Evolutionary conservation across 2,329 filamentous ascomycete genomes (phyloP).

Genomic region (Tolypocladium pustulatum): DNA sequence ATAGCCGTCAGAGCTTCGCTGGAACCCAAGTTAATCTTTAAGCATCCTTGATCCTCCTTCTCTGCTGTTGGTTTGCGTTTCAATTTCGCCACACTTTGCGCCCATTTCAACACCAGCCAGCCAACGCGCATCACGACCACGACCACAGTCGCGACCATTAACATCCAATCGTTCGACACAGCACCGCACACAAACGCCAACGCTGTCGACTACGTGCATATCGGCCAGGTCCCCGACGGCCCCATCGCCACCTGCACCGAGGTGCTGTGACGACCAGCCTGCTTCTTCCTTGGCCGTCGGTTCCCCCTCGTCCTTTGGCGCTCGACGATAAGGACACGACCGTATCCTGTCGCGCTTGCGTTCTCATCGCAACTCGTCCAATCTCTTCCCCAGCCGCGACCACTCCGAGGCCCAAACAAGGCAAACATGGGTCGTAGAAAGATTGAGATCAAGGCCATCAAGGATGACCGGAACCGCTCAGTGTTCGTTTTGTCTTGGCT

Average conservation of each 20-base stretch:
- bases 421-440: slow-evolving; percentile 84
- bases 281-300: neutral
- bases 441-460: slow-evolving; percentile 99
- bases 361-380: neutral
- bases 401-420: neutral
- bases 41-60: slow-evolving; percentile 2
- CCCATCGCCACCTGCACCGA: neutral
- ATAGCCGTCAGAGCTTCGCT: neutral
- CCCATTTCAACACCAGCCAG: neutral
- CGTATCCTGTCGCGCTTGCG: neutral
- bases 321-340: neutral
- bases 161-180: neutral
- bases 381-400: neutral
- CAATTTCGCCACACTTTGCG: slow-evolving; percentile 5
- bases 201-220: neutral
- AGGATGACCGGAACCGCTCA: slow-evolving; percentile 94
- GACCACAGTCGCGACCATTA: neutral
- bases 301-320: neutral
- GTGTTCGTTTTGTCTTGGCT: slow-evolving; percentile 55
- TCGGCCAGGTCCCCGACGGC: neutral
- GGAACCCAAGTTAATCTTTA: neutral
- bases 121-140: neutral
- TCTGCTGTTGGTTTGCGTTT: slow-evolving; percentile 2
- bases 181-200: neutral
- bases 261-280: neutral